Evolutionary conservation across 1,139 yeast species (phyloP), one percentile per base, ranked within the genome.

Genomic region (Candida sanyaensis): DNA sequence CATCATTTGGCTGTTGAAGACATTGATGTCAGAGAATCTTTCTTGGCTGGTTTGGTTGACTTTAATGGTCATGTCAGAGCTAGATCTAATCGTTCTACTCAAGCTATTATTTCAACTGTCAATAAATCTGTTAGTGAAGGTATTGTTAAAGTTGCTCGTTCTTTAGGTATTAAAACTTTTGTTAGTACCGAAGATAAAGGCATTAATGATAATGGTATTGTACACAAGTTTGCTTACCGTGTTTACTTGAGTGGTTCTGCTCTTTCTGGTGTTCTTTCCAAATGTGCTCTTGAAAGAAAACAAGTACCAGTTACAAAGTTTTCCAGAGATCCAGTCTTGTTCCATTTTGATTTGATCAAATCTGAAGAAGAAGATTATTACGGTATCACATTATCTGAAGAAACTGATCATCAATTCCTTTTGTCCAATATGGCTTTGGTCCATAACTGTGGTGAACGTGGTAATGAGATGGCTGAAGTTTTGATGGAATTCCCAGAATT

Each of bases 381-480:
- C 47, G 78, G 78, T 62, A 55, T 73, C 44, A 70, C 78, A 36
- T 61, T 73, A 51, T 58, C 62, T 30, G 64, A 63, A 24, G 55
- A 59, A n/a, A 59, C 75, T 34, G 79, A 74, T 52, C 73, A 71
- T 45, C 65, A 67, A 58, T 74, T 68, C 56, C 56, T 74, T 55
- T 58, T 73, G 45, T 59, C 75, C 5, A 67, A 69, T 48, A 55
- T 61, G 51, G 66, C 68, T 21, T 50, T 70, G 9, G 77, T 68
- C 32, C 72, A 67, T 51, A 73, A 74, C 54, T 47, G 86, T 64
- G 97, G 97, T 66, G 97, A 91, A 75, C 73, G 98, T 56, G 97
- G 97, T 66, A 93, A 93, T 65, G 99, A 93, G 75, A 93, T 93
- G 98, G 98, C 99, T 46, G 99, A 93, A 75, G 99, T 93, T 37